A percentile compares a stretch with the other conserved stretches of the same genome.
phyloP scores from a whole-genome alignment of 805 yeast species.

The Hanseniaspora thailandica region DNA sequence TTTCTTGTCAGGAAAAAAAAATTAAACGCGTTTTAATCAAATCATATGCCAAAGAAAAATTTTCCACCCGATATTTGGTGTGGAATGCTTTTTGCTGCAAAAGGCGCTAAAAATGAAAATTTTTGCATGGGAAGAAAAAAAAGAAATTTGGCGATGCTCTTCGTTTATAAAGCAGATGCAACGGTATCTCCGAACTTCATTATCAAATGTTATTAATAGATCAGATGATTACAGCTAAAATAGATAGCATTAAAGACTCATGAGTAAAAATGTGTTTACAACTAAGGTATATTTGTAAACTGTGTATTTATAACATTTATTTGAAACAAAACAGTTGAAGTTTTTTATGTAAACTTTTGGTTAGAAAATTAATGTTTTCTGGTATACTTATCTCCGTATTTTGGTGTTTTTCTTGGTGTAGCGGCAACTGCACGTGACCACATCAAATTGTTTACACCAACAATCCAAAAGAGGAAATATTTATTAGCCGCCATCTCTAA shows the following conservation, averaged over 20 bases:
- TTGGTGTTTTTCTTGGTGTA: background rate
- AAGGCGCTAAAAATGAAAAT: background rate
- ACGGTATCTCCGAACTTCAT: too few relatives aligned
- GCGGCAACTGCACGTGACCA: background rate
- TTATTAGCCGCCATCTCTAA: background rate
- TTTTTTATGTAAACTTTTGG: too few relatives aligned
- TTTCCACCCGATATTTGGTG: background rate
- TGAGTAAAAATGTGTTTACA: too few relatives aligned
- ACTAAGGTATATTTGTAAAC: too few relatives aligned
- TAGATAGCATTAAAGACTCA: too few relatives aligned
- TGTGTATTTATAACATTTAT: too few relatives aligned
- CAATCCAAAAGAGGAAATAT: background rate
- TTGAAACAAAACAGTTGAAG: too few relatives aligned
- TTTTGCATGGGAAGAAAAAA: background rate
- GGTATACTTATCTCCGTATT: too few relatives aligned
- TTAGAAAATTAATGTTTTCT: too few relatives aligned
- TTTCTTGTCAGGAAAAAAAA: background rate
- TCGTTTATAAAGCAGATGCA: slow-evolving; percentile 8
- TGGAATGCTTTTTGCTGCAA: background rate
- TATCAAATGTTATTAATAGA: too few relatives aligned
- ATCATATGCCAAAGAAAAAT: background rate
- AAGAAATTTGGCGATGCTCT: background rate
- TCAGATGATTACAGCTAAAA: too few relatives aligned
- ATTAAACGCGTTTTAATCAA: slow-evolving; percentile 5
- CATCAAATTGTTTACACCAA: background rate